Evolutionary conservation across 495 filamentous ascomycete genomes (phyloP).

Genomic region (Pyrenula massariospora): DNA sequence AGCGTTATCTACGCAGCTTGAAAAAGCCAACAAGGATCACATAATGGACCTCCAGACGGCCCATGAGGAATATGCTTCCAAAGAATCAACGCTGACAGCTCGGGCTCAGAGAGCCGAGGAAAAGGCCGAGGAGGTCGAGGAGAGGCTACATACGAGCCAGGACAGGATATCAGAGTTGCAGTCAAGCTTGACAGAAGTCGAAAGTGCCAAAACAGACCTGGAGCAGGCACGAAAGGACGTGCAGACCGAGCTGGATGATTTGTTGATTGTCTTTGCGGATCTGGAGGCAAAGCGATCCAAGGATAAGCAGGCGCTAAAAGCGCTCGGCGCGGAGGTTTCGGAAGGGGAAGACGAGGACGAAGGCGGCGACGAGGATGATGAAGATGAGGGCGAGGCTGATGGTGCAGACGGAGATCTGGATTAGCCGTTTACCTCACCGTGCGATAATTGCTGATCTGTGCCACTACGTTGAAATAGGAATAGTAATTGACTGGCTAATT

Average conservation of each 20-base stretch:
- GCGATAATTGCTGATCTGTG: too few relatives aligned
- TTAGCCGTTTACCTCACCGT: too few relatives aligned
- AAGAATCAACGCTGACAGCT: constrained; percentile 31
- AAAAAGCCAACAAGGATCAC: constrained; percentile 43
- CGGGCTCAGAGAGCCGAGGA: constrained; percentile 24
- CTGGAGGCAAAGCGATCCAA: constrained; percentile 71
- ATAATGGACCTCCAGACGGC: constrained; percentile 45
- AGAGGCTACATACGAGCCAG: constrained; percentile 1
- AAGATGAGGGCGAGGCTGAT: constrained; percentile 25
- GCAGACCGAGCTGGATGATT: constrained; percentile 69
- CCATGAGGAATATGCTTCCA: constrained; percentile 40
- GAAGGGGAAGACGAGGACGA: constrained; percentile 68
- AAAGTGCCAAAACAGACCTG: constrained; percentile 10
- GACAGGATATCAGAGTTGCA: not conserved
- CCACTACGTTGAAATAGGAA: too few relatives aligned
- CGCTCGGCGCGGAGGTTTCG: constrained; percentile 59
- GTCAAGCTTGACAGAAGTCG: constrained; percentile 1
- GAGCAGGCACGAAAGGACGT: constrained; percentile 40
- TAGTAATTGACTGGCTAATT: too few relatives aligned
- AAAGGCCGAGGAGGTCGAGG: constrained; percentile 24
- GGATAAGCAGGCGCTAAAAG: constrained; percentile 73
- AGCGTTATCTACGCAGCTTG: constrained; percentile 45
- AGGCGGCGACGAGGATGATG: constrained; percentile 49
- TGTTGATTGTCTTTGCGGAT: constrained; percentile 80
- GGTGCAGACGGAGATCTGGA: not conserved